A percentile compares a stretch with the other conserved stretches of the same genome.
phyloP scores from a whole-genome alignment of 73 alveolate species.

The Breviolum minutum region DNA sequence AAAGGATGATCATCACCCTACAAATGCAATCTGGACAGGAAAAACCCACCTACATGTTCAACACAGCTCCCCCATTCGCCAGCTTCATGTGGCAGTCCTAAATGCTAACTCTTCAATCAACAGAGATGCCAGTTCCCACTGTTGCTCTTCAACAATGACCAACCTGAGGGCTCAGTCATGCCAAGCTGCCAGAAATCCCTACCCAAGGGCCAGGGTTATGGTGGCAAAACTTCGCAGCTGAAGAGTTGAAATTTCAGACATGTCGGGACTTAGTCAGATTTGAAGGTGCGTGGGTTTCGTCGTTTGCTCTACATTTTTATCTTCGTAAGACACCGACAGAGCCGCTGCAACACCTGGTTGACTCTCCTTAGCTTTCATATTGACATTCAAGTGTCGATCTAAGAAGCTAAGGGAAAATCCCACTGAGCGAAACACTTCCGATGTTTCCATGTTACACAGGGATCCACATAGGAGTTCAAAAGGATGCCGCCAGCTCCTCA shows the following conservation, averaged over 20 bases:
- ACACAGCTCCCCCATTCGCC: too few relatives aligned
- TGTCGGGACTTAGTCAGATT: too few relatives aligned
- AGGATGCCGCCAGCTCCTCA: constrained; percentile 67
- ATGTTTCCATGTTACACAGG: neutral
- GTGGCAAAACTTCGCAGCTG: too few relatives aligned
- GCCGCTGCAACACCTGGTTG: constrained; percentile 59
- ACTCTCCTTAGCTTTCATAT: neutral
- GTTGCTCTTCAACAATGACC: constrained; percentile 43
- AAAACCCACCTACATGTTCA: too few relatives aligned
- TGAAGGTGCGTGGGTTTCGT: too few relatives aligned
- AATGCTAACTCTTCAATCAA: neutral
- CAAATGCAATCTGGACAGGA: neutral
- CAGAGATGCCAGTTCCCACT: constrained; percentile 12
- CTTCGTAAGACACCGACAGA: neutral
- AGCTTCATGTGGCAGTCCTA: neutral
- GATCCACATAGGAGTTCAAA: constrained; percentile 55
- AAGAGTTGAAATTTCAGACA: too few relatives aligned
- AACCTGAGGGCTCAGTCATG: neutral
- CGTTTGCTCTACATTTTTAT: too few relatives aligned
- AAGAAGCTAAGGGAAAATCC: too few relatives aligned
- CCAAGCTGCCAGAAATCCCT: neutral
- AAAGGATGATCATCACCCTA: too few relatives aligned
- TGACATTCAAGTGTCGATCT: too few relatives aligned
- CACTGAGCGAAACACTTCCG: too few relatives aligned
- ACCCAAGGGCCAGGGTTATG: neutral